A percentile compares a stretch with the other conserved stretches of the same genome.
Conservation (phyloP, 495 filamentous ascomycete genomes). For the Penicillium canariense region DNA sequence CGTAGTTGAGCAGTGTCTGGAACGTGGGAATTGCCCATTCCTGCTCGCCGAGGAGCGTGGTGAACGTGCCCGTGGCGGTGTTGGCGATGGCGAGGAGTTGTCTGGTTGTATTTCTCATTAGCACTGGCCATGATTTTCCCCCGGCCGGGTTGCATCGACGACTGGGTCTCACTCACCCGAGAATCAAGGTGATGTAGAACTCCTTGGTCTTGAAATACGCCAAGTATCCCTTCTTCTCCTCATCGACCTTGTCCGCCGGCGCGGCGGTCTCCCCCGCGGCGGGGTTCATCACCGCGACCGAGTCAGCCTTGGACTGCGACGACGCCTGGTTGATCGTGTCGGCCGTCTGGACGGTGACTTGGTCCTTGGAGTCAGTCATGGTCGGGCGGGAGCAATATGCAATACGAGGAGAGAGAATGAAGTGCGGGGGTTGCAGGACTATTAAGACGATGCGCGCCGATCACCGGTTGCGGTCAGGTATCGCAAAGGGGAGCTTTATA, state of each 20-base stretch:
- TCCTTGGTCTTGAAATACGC: constrained; percentile 79
- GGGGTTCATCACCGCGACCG: constrained; percentile 19
- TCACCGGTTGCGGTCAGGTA: neutral
- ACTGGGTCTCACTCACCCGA: constrained; percentile 57
- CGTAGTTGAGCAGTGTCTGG: constrained; percentile 93
- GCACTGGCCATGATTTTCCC: neutral
- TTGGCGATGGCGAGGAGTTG: constrained; percentile 86
- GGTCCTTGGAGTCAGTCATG: constrained; percentile 33
- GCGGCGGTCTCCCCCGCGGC: constrained; percentile 13
- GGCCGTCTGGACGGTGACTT: constrained; percentile 27
- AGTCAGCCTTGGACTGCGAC: constrained; percentile 27
- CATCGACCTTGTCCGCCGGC: constrained; percentile 37
- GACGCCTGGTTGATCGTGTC: constrained; percentile 7
- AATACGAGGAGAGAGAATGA: constrained; percentile 8
- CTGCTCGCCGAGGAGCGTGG: constrained; percentile 62
- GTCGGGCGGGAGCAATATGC: neutral
- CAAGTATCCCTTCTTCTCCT: constrained; percentile 60
- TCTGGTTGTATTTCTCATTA: too few relatives aligned
- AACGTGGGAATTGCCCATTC: constrained; percentile 91
- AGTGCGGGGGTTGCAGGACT: constrained; percentile 1
- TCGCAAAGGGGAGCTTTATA: constrained; percentile 43
- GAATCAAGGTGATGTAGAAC: constrained; percentile 77
- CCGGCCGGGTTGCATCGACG: neutral
- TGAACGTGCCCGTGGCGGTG: constrained; percentile 86
- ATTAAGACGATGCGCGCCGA: neutral